Conservation (phyloP, 179 eudicot species). For the Amaranthus tricolor region DNA sequence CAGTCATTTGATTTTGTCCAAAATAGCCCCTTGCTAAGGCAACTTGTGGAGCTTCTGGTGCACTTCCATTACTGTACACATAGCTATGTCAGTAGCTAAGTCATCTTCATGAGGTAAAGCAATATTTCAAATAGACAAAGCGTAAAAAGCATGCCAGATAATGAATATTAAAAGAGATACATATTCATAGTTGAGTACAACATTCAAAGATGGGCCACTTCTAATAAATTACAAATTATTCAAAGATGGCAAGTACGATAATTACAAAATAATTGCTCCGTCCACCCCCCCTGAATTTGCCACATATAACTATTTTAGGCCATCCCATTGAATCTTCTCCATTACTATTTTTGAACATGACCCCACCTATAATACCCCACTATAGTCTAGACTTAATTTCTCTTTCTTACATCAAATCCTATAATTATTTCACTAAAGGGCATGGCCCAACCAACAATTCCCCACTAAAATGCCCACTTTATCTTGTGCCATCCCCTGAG, state of each 20-base stretch:
- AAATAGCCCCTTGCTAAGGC: slow-evolving; percentile 18
- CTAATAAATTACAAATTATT: neutral
- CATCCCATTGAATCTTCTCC: too few species aligned
- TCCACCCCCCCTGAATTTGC: neutral
- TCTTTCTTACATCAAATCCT: too few species aligned
- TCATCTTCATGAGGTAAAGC: slow-evolving; percentile 2
- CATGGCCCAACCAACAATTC: too few species aligned
- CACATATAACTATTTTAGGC: too few species aligned
- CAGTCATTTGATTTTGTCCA: slow-evolving; percentile 13
- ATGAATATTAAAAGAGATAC: neutral
- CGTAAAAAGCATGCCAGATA: neutral
- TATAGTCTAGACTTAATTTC: too few species aligned
- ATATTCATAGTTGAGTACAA: neutral
- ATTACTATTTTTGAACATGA: too few species aligned
- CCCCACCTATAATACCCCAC: too few species aligned
- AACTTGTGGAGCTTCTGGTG: slow-evolving; percentile 5
- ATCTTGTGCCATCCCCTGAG: too few species aligned
- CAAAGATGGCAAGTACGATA: neutral
- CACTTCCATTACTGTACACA: neutral
- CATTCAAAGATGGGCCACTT: neutral
- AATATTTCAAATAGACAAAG: slow-evolving; percentile 1
- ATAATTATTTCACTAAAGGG: too few species aligned
- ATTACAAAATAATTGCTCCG: too few species aligned
- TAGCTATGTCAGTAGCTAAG: slow-evolving; percentile 20
- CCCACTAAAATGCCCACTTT: too few species aligned